Base-by-base conservation (phyloP, 108 stramenopile species). In the Hondaea fermentalgiana region DNA sequence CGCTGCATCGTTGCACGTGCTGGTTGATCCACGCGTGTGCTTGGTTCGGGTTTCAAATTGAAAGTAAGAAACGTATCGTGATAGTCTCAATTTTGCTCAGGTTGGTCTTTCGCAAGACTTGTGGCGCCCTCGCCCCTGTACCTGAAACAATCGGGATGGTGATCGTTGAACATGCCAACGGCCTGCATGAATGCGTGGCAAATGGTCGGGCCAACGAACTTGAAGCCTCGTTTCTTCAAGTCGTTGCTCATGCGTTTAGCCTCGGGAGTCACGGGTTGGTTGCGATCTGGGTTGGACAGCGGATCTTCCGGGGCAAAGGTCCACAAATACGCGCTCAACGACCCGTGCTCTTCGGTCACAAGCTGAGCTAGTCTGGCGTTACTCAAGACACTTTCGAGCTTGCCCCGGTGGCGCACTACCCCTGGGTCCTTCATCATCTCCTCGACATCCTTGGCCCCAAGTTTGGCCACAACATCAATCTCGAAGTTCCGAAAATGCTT, bases 361-460 rank as follows among this genome's bases (percentile, higher is more conserved):
- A 69, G 17, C 58, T 91, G 90, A 5, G 94, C 89, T 60, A 87
- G 72, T 71, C 92, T 87, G 51, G 95, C 95, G 91, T 94, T 95
- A 72, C 91, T 76, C 21, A 93, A 91, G 5, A 91, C 91, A 16
- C 93, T 87, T 88, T 94, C 91, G 58, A 94, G 90, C 71, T 94
- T 96, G 5, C 94, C 94, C 35, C 90, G 87, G 88, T 96, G 93
- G 60, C 94, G 91, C 16, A 95, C 92, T 16, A 96, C 90, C 17
- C 87, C 71, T 6, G 76, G 49, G 76, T 83, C 76, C 16, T 55
- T 89, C 76, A 60, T 87, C 83, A 47, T 90, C 57, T 14, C 21
- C 14, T 93, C 88, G 3, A 95, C 90, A 89, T 94, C 92, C 4
- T 89, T 25, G 0, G 5, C 35, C 5, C 92, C 93, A 92, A 94